Percentiles rank a stretch among this genome's conserved stretches.
Conservation (phyloP, 2,329 filamentous ascomycete genomes). For the Aspergillus sp. region DNA sequence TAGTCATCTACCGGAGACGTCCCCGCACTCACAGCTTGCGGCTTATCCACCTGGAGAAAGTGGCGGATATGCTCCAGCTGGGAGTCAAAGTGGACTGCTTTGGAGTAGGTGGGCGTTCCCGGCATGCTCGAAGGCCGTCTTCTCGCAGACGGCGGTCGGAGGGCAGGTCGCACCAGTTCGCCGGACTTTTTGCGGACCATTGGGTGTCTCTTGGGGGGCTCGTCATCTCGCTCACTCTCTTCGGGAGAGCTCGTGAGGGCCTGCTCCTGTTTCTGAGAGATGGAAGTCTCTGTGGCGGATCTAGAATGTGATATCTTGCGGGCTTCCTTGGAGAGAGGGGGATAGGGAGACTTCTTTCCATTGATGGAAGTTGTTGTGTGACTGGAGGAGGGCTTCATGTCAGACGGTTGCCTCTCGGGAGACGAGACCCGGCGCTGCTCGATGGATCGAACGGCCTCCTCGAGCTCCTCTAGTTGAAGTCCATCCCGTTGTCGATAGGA, state of each 20-base stretch:
- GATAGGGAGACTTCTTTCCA: constrained; percentile 21
- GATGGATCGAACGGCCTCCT: constrained; percentile 79
- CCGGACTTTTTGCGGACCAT: constrained; percentile 99
- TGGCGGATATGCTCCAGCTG: constrained; percentile 94
- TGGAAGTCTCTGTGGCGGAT: constrained; percentile 56
- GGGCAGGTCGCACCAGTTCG: constrained; percentile 87
- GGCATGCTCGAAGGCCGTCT: constrained; percentile 93
- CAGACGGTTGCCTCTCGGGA: constrained; percentile 23
- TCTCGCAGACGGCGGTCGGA: constrained; percentile 70
- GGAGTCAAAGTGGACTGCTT: constrained; percentile 97
- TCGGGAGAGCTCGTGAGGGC: constrained; percentile 42
- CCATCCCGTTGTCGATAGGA: constrained; percentile 42
- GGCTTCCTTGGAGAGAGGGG: constrained; percentile 52
- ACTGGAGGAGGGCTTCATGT: constrained; percentile 25
- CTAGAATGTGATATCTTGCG: constrained; percentile 61
- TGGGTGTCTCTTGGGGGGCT: constrained; percentile 69
- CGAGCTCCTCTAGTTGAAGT: constrained; percentile 61
- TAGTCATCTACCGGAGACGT: constrained; percentile 88
- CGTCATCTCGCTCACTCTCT: constrained; percentile 58
- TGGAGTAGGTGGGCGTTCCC: constrained; percentile 90
- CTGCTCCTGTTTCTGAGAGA: constrained; percentile 45
- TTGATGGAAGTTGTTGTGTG: constrained; percentile 23
- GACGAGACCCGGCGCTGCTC: constrained; percentile 43
- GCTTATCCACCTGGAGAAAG: constrained; percentile 89
- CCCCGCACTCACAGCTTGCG: constrained; percentile 91